phyloP scores from a whole-genome alignment of 129 eudicot species.

The Escallonia herrerae region DNA sequence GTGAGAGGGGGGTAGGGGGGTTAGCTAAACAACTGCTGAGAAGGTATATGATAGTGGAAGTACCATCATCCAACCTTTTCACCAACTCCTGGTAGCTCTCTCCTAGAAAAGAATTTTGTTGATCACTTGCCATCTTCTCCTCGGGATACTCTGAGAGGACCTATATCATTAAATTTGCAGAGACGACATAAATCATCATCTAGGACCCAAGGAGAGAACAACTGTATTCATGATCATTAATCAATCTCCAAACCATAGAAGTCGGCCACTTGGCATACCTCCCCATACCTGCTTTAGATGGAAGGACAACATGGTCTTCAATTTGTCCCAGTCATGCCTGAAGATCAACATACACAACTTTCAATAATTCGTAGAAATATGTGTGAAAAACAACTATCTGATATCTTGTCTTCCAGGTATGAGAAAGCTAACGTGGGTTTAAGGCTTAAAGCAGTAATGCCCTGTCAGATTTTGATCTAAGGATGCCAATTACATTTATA shows the following conservation, averaged over 20 bases:
- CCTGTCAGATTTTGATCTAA: not conserved
- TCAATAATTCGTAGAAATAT: not conserved
- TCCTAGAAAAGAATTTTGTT: slow-evolving; percentile 61
- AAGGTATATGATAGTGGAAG: slow-evolving; percentile 36
- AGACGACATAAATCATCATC: too few species aligned
- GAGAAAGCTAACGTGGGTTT: not conserved
- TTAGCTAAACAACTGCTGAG: not conserved
- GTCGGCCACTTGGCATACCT: slow-evolving; percentile 35
- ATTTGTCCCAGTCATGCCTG: slow-evolving; percentile 84
- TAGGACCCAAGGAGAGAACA: too few species aligned
- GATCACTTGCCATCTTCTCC: slow-evolving; percentile 47
- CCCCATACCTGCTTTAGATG: slow-evolving; percentile 87
- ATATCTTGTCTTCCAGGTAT: not conserved
- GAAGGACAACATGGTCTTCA: slow-evolving; percentile 65
- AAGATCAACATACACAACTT: slow-evolving; percentile 5
- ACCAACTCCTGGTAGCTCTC: slow-evolving; percentile 63
- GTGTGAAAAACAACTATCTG: not conserved
- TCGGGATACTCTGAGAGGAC: slow-evolving; percentile 78
- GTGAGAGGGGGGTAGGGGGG: not conserved
- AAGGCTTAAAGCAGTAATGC: not conserved
- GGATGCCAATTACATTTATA: not conserved
- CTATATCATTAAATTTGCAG: slow-evolving; percentile 22
- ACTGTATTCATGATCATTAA: not conserved
- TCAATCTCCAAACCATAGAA: not conserved
- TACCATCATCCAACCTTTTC: slow-evolving; percentile 98